These are phyloP conservation scores for Yarrowia sp. DNA, from an alignment of 805 yeast species.

Conservation along the genomic window DNA sequence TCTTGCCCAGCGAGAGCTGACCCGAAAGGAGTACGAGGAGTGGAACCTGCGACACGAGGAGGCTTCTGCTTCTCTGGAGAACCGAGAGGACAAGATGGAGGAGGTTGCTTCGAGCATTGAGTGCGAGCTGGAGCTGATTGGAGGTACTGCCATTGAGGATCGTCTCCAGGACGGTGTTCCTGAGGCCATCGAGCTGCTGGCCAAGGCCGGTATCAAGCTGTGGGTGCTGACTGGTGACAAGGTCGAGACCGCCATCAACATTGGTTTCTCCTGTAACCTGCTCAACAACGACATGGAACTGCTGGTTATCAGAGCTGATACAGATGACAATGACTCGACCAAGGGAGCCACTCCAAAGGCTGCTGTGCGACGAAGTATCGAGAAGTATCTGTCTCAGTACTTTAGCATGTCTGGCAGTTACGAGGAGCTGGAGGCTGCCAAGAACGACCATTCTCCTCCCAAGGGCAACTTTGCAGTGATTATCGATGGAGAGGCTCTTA, in stretches of 20 bases:
- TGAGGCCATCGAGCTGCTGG: slow-evolving; percentile 69
- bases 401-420: slow-evolving; percentile 58
- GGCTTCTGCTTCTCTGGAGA: slow-evolving; percentile 65
- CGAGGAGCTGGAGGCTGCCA: slow-evolving; percentile 61
- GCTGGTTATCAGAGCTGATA: slow-evolving; percentile 59
- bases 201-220: slow-evolving; percentile 77
- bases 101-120: slow-evolving; percentile 68
- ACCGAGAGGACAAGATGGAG: slow-evolving; percentile 69
- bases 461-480: slow-evolving; percentile 64
- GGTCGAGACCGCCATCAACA: slow-evolving; percentile 87
- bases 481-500: slow-evolving; percentile 76
- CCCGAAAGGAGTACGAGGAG: slow-evolving; percentile 54
- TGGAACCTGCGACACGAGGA: slow-evolving; percentile 65
- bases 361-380: slow-evolving; percentile 49
- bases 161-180: slow-evolving; percentile 83
- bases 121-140: slow-evolving; percentile 62
- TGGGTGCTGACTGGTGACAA: slow-evolving; percentile 90
- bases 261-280: slow-evolving; percentile 82
- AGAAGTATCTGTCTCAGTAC: slow-evolving; percentile 59
- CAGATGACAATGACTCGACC: slow-evolving; percentile 46
- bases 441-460: slow-evolving; percentile 70
- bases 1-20: slow-evolving; percentile 67
- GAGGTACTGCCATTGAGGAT: slow-evolving; percentile 87
- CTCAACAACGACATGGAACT: slow-evolving; percentile 75
- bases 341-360: slow-evolving; percentile 46